Percentiles rank a stretch among this genome's conserved stretches.
phyloP scores from a whole-genome alignment of 2,329 filamentous ascomycete genomes.

The Alternaria ethzedia region DNA sequence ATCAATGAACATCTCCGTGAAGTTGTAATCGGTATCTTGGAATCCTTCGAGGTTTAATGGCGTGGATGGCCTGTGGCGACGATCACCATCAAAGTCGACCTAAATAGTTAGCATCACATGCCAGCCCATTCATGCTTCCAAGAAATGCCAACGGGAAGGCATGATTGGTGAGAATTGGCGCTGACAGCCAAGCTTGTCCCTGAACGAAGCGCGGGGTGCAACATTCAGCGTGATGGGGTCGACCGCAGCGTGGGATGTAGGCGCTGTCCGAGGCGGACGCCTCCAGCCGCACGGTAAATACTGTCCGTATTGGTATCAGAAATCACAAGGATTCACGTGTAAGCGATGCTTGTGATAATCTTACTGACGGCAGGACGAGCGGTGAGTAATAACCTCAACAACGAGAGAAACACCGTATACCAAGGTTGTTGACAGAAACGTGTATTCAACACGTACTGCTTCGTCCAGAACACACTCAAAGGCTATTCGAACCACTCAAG shows the following conservation, averaged over 20 bases:
- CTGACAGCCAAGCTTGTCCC: not conserved
- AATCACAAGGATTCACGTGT: not conserved
- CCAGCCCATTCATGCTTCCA: not conserved
- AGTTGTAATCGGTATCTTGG: not conserved
- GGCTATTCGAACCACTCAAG: not conserved
- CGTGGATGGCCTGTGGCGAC: not conserved
- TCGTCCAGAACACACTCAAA: not conserved
- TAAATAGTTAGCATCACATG: not conserved
- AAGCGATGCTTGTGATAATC: not conserved
- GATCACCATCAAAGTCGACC: slow-evolving; percentile 6
- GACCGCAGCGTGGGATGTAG: not conserved
- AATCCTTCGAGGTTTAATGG: not conserved
- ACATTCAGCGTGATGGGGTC: not conserved
- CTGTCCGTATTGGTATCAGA: not conserved
- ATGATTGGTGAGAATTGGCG: not conserved
- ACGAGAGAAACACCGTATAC: not conserved
- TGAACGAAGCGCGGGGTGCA: slow-evolving; percentile 3
- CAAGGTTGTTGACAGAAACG: not conserved
- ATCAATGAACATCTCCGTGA: slow-evolving; percentile 1
- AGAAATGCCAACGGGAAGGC: not conserved
- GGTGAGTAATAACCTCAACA: not conserved
- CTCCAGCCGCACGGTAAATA: slow-evolving; percentile 4
- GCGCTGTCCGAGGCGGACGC: slow-evolving; percentile 2
- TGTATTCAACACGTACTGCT: not conserved
- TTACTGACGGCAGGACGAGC: not conserved